Evolutionary conservation across 257 asterid genomes (phyloP), one percentile per base, ranked within the genome.

Genomic region (Penstemon davidsonii): DNA sequence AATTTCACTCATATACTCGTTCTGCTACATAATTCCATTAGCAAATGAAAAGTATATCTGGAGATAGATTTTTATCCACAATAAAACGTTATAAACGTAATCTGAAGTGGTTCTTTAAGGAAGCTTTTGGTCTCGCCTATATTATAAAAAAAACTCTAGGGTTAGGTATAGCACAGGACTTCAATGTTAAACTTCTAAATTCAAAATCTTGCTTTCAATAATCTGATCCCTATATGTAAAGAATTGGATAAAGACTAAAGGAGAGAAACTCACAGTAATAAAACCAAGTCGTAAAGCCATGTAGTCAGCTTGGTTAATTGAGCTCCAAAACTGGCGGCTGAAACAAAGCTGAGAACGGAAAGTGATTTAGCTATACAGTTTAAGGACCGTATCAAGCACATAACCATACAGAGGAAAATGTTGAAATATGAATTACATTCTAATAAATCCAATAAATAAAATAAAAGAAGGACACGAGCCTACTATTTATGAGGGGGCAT

Each of bases 251-350:
- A 39, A 51, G 58, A 37, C 43, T 42, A 67, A 58, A 44, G 58
- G 57, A 64, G 70, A 67, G 25, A 25, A 73, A 70, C 88, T 86
- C 80, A 88, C 98, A 7, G 90, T 86, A 62, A 93, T 70, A 69
- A 93, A 93, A 41, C 96, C 97, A 39, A 85, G 67, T 74, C 98
- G 87, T 70, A 90, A 81, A 62, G 98, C 95, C 88, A 81, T 85
- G 84, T 90, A 93, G 83, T 93, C 98, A 9, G 96, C 95, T 78
- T 88, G 96, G 77, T 84, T 83, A 56, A 93, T 90, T 12, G 96
- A 93, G 79, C 89, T 88, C 98, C 98, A 93, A 71, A 93, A 93
- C 62, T 93, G 98, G 69, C 97, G 98, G 80, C 91, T 82, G 89
- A 93, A 93, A 84, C 96, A 90, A 77, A 93, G 95, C 98, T 93